Base-by-base conservation (phyloP, 192 early-diverging fungal species). In the Coemansia sp. region DNA sequence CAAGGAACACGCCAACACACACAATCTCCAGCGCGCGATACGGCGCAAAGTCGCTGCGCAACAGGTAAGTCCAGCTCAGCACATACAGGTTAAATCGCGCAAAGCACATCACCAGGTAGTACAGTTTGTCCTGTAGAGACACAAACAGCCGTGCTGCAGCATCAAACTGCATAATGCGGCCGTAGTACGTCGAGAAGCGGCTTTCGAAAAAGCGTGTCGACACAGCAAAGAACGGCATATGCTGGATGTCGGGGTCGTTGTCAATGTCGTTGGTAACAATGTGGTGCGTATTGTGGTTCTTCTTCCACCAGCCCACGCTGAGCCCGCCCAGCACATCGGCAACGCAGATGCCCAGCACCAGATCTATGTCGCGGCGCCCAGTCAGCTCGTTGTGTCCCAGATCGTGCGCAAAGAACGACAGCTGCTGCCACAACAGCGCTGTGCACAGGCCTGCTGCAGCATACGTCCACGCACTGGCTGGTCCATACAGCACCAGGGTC, bases 201-300 rank as follows among this genome's bases (percentile, higher is more conserved):
- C 84, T 88, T 60, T 89, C 72, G 61, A 93, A 87, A 67, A 95
- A 86, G 24, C 85, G 75, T 36, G 88, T 86, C 12, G 90, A 87
- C 25, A 98, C 78, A 5, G 96, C 94, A 67, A 96, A 86, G 83
- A 98, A 96, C 38, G 96, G 96, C 77, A 98, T 64, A 70, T 96
- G 96, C 80, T 98, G 96, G 70, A 98, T 95, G 73, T 98, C 94
- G 1, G 96, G 96, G 77, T 98, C 96, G 82, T 98, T 87, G 70
- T 92, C 89, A 9, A 89, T 87, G 70, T 94, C 82, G 83, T 98
- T 98, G 58, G 96, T 95, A 50, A 95, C 84, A 48, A 96, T 92
- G 81, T 98, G 96, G 79, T 98, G 96, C 38, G 96, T 91, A 76
- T 98, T 91, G 80, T 98, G 96, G 74, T 85, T 92, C 60, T 90